A percentile compares a stretch with the other conserved stretches of the same genome.
phyloP scores from a whole-genome alignment of 495 filamentous ascomycete genomes.

The Tuber aestivum region DNA sequence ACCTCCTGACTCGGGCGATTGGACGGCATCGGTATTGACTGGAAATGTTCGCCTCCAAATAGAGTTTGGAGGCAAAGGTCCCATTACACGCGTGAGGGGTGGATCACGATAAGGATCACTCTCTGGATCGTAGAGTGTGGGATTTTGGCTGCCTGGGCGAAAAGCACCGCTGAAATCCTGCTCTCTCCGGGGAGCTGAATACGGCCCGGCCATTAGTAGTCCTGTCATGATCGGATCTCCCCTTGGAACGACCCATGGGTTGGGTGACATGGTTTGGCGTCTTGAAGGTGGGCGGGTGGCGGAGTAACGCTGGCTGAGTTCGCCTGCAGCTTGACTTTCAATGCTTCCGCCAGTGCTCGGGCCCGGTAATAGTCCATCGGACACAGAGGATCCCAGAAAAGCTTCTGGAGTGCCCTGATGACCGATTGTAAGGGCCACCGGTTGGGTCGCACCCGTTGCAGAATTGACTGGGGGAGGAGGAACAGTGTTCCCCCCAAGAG shows the following conservation, averaged over 20 bases:
- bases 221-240: not conserved
- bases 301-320: not conserved
- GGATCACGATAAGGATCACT: too few relatives aligned
- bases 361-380: not conserved
- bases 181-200: too few relatives aligned
- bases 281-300: not conserved
- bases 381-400: not conserved
- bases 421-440: not conserved
- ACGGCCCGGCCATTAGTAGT: too few relatives aligned
- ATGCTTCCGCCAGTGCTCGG: accelerated
- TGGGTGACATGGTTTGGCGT: not conserved
- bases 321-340: not conserved
- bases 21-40: too few relatives aligned
- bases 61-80: too few relatives aligned
- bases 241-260: not conserved
- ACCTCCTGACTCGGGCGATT: too few relatives aligned
- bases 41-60: too few relatives aligned
- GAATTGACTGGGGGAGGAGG: not conserved
- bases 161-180: too few relatives aligned
- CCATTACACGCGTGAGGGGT: too few relatives aligned
- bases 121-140: too few relatives aligned
- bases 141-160: too few relatives aligned
- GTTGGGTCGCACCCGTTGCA: not conserved
- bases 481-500: not conserved
- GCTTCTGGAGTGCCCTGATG: too few relatives aligned